Conservation (phyloP, 2,329 filamentous ascomycete genomes). For the Fonsecaea erecta region DNA sequence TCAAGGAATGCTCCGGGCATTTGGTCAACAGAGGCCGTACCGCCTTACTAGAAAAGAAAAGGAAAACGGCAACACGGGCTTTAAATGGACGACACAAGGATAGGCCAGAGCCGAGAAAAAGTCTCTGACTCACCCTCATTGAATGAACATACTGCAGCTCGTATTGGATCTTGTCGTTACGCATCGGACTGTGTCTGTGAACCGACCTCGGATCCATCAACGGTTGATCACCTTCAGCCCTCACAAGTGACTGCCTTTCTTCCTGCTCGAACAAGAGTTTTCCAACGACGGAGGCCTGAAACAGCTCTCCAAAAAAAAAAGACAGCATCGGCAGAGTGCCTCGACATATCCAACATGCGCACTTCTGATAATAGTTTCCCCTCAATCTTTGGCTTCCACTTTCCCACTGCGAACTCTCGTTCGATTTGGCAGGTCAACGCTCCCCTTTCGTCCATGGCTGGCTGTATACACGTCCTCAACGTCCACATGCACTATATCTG, state of each 20-base stretch:
- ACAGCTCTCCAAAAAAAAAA: background rate
- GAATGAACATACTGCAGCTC: background rate
- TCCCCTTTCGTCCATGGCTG: constrained; percentile 3
- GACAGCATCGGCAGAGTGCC: background rate
- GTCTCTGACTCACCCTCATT: background rate
- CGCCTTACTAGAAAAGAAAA: background rate
- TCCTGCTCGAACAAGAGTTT: background rate
- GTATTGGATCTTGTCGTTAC: background rate
- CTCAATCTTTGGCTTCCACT: background rate
- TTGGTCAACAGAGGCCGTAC: background rate
- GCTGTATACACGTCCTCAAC: background rate
- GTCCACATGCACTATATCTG: background rate
- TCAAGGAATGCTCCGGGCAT: background rate
- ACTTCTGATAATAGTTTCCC: background rate
- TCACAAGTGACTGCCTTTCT: background rate
- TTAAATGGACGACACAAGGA: background rate
- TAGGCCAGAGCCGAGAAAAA: background rate
- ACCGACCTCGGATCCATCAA: background rate
- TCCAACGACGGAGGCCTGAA: background rate
- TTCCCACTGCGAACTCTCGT: background rate
- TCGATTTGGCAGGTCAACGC: constrained; percentile 18
- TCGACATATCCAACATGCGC: background rate
- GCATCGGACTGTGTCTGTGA: background rate
- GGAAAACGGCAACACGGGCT: background rate
- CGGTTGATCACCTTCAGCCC: background rate